Evolutionary conservation across 345 rosid genomes (phyloP).

Genomic region (Rhodomyrtus tomentosa): DNA sequence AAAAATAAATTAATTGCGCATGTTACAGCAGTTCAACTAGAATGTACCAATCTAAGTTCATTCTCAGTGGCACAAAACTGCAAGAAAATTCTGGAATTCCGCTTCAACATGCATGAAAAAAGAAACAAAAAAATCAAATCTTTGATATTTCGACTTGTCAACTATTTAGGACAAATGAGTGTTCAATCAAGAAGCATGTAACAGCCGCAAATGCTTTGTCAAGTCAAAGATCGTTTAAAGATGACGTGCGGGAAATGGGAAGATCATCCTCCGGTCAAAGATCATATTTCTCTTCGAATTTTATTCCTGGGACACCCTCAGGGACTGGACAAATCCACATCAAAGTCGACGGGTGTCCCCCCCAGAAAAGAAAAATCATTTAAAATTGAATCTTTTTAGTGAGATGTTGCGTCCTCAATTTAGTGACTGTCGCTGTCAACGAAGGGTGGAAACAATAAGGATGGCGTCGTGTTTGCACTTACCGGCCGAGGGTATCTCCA

Average conservation of each 20-base stretch:
- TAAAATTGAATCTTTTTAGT: not conserved
- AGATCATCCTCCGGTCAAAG: not conserved
- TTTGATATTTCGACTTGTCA: too few relatives aligned
- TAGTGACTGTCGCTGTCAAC: not conserved
- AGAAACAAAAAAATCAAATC: too few relatives aligned
- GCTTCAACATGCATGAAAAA: not conserved
- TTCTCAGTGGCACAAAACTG: not conserved
- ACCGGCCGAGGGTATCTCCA: conserved; percentile 33
- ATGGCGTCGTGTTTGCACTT: not conserved
- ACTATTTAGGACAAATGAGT: not conserved
- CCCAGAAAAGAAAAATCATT: not conserved
- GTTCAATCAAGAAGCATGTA: not conserved
- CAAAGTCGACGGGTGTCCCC: not conserved
- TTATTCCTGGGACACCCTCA: not conserved
- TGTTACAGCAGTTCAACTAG: too few relatives aligned
- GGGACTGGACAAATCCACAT: not conserved
- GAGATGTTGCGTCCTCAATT: not conserved
- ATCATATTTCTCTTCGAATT: not conserved
- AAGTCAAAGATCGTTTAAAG: not conserved
- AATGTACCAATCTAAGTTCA: not conserved
- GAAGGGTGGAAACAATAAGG: not conserved
- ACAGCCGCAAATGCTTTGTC: not conserved
- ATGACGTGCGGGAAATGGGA: not conserved
- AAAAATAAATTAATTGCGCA: too few relatives aligned
- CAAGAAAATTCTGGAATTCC: not conserved